phyloP scores from a whole-genome alignment of 2,329 filamentous ascomycete genomes.

The Cladophialophora bantiana region DNA sequence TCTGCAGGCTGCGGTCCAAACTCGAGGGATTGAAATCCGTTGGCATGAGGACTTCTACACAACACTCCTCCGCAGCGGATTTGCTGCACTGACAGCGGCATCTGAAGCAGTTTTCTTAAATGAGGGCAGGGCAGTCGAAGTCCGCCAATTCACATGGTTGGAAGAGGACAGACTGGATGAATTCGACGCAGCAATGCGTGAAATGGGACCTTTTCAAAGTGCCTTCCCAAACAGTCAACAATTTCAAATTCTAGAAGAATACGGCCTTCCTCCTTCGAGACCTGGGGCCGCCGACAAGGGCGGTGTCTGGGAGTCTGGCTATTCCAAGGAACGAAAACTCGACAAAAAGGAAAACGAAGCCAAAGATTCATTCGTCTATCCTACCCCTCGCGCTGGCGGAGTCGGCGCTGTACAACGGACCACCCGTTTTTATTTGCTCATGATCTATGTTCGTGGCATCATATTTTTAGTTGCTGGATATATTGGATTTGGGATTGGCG shows the following conservation, averaged over 20 bases:
- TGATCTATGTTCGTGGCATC: conserved; percentile 78
- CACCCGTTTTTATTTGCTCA: conserved; percentile 76
- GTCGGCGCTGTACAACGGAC: conserved; percentile 81
- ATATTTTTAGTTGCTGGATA: conserved; percentile 69
- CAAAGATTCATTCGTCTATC: conserved; percentile 45
- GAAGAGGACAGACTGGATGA: conserved; percentile 86
- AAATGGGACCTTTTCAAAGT: conserved; percentile 26
- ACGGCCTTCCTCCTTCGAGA: conserved; percentile 43
- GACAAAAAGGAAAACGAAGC: conserved; percentile 46
- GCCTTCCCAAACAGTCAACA: conserved; percentile 27
- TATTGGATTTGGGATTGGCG: conserved; percentile 62
- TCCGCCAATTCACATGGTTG: conserved; percentile 84
- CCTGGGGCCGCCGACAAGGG: conserved; percentile 44
- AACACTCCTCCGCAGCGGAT: conserved; percentile 82
- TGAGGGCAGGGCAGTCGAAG: conserved; percentile 77
- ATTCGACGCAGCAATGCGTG: conserved; percentile 62
- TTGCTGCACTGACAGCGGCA: conserved; percentile 86
- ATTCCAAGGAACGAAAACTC: conserved; percentile 54
- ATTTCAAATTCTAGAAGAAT: conserved; percentile 43
- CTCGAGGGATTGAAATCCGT: conserved; percentile 79
- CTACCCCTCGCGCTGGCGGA: conserved; percentile 60
- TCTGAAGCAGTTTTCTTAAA: conserved; percentile 96
- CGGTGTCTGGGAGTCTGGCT: conserved; percentile 54
- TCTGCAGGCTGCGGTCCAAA: conserved; percentile 87
- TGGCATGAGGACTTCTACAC: conserved; percentile 97